Evolutionary conservation across 805 yeast species (phyloP), one percentile per base, ranked within the genome.

Genomic region (Barnettozyma botsteinii): DNA sequence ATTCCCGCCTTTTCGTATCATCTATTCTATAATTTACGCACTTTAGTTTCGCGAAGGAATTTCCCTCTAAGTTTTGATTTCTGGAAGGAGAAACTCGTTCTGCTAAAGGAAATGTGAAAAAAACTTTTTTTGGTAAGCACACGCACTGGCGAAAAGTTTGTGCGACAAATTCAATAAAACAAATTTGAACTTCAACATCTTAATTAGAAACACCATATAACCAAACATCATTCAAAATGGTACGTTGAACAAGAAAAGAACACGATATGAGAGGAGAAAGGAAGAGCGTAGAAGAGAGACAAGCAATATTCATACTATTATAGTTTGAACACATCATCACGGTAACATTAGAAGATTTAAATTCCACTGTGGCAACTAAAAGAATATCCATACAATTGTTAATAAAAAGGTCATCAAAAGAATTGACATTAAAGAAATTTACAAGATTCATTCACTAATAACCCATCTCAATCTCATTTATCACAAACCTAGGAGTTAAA

Each of bases 141-240:
- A 35, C 39, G 29, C 24, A 18, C 10, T n/a, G 19, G 30, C 33
- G 40, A 31, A 31, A 37, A 39, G 29, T 24, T 29, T 26, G 37
- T 14, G 20, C 27, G 22, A 35, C 30, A 34, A 33, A 30, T 17
- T 29, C 24, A 46, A 47, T 6, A 27, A 46, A 43, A 38, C 30
- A 41, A 46, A 46, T 42, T 42, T 43, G 37, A 40, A 19, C 34
- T 33, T 13, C 40, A n/a, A 15, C 14, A n/a, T 17, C 15, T 25
- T 13, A 18, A 13, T 20, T 17, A 22, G 25, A 21, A 23, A 27
- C 39, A 29, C 36, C 35, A 35, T 18, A 34, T 35, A 35, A 38
- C 39, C 41, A 37, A 46, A 56, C 35, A 53, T 51, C 51, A 55
- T 52, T 50, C 69, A 69, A 69, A 64, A 70, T 70, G 75, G 75